Evolutionary conservation across 805 yeast genomes (phyloP), one percentile per base, ranked within the genome.

Genomic region (Wickerhamiella hasegawae): DNA sequence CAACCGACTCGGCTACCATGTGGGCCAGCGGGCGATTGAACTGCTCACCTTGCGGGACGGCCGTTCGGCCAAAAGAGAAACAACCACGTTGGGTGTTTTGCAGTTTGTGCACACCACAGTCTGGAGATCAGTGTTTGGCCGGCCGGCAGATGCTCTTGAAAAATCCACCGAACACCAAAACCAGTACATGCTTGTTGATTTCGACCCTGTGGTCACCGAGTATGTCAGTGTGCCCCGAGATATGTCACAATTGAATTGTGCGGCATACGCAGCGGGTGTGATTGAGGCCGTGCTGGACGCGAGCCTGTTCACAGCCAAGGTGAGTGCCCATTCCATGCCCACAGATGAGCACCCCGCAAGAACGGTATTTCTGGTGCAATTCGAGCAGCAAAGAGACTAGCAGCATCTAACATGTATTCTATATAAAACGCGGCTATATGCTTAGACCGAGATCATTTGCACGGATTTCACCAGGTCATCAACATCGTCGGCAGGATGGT

Each of bases 221-320:
- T 83, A 65, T 49, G 71, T 83, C 9, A 71, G 80, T 21, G 75
- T 79, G 4, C 94, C 94, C 2, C 71, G 69, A 45, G 93, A 83
- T 43, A 73, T 76, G 49, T 74, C 79, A 9, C 74, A 73, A 42
- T 63, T 82, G 47, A 80, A 78, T 49, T 79, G 90, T 49, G 74
- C 77, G 12, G 85, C 94, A 0, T 80, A 78, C 50, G 70, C 76
- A 1, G 94, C 93, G 0, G 94, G 94, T 0, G 66, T 83, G 12
- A 65, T 82, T 28, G 94, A 83, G 52, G 93, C 92, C 0, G 73
- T 82, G 1, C 58, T 83, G 39, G 90, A 79, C 47, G 63, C 77
- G 4, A 63, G 81, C 2, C 73, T 73, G 42, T 81, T 81, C 49
- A 72, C 67, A 36, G 84, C 87, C 11, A 63, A 60, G 31, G 94